Evolutionary conservation across 306 rosid species (phyloP).

Genomic region (Lathyrus oleraceus): DNA sequence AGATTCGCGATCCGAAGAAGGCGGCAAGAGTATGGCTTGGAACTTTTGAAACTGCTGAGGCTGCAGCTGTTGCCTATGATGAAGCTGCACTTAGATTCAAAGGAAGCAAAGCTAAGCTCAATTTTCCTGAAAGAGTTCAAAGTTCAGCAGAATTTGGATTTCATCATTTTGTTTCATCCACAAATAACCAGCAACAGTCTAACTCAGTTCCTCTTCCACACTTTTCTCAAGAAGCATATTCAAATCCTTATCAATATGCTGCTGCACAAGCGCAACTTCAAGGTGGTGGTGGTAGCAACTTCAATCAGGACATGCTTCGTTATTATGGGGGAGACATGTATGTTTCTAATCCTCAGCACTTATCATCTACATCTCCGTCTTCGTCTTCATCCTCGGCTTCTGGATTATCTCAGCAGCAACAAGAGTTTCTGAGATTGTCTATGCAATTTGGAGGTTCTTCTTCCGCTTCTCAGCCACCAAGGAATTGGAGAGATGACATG

Average conservation of each 20-base stretch:
- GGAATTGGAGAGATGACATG: constrained; percentile 41
- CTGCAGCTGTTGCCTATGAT: constrained; percentile 82
- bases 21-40: constrained; percentile 93
- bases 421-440: constrained; percentile 35
- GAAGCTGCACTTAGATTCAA: constrained; percentile 86
- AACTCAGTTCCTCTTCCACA: constrained; percentile 29
- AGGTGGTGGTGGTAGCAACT: neutral
- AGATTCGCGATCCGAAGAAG: constrained; percentile 81
- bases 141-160: constrained; percentile 31
- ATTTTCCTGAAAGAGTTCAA: constrained; percentile 84
- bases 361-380: neutral
- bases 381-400: constrained; percentile 33
- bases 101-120: constrained; percentile 92
- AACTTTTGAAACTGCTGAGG: constrained; percentile 80
- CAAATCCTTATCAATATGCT: constrained; percentile 34
- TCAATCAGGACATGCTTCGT: constrained; percentile 23
- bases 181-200: constrained; percentile 14
- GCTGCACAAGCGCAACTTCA: constrained; percentile 25
- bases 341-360: neutral
- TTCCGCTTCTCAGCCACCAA: constrained; percentile 29
- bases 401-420: constrained; percentile 40
- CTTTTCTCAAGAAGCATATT: constrained; percentile 36
- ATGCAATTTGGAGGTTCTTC: constrained; percentile 55
- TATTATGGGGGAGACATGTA: constrained; percentile 36
- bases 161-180: neutral